Conservation (phyloP, 768 basidiomycete genomes). For the Coprinopsis cinerea region DNA sequence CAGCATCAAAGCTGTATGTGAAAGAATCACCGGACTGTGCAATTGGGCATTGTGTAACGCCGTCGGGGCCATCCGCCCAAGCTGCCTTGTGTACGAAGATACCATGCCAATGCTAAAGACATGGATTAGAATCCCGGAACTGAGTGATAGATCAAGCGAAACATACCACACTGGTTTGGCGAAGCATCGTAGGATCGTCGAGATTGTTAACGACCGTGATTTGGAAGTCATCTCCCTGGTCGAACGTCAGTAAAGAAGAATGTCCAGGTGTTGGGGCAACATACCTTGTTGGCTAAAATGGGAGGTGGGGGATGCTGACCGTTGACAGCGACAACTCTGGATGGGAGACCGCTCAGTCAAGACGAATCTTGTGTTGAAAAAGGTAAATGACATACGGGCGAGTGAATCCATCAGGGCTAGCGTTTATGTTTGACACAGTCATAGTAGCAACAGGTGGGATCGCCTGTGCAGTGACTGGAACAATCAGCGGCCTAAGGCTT, state of each 20-base stretch:
- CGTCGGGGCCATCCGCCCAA: conserved; percentile 38
- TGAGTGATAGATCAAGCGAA: neutral
- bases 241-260: neutral
- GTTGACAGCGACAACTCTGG: conserved; percentile 22
- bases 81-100: conserved; percentile 36
- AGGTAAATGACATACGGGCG: conserved; percentile 16
- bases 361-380: neutral
- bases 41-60: conserved; percentile 46
- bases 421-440: conserved; percentile 34
- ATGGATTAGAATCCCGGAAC: neutral
- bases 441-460: conserved; percentile 25
- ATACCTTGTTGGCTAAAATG: conserved; percentile 23
- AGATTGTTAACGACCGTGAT: conserved; percentile 42
- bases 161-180: conserved; percentile 27
- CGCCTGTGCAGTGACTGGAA: no score
- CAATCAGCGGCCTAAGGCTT: no score
- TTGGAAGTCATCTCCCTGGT: conserved; percentile 29
- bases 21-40: conserved; percentile 31
- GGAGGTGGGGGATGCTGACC: conserved; percentile 25
- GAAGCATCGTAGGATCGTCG: conserved; percentile 29
- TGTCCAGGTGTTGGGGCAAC: neutral
- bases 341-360: neutral
- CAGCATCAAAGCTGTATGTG: conserved; percentile 31
- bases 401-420: conserved; percentile 46
- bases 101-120: conserved; percentile 47